Conservation (phyloP, 139 green algal genomes). For the Cymbomonas tetramitiformis region DNA sequence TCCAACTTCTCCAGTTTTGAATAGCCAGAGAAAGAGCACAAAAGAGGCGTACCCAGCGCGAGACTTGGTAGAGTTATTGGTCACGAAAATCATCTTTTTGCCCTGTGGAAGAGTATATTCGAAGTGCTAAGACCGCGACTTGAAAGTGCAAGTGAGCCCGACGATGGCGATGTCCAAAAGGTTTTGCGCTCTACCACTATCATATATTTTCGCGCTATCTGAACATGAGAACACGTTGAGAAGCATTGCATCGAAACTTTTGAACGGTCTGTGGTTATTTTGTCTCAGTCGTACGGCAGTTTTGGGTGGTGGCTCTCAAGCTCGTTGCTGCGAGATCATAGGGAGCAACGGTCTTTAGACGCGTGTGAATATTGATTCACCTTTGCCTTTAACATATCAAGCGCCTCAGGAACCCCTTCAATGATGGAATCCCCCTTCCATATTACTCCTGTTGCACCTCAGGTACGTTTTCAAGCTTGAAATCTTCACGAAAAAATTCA, state of each 20-base stretch:
- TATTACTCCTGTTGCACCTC: conserved; percentile 75
- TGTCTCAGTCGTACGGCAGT: too few species aligned
- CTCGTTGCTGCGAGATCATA: too few species aligned
- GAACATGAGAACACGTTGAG: too few species aligned
- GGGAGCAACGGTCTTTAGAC: not conserved
- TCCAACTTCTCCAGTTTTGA: not conserved
- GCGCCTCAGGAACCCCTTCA: conserved; percentile 85
- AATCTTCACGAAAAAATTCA: not conserved
- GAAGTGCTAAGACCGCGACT: conserved; percentile 6
- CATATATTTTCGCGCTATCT: too few species aligned
- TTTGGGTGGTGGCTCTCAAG: too few species aligned
- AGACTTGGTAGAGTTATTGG: conserved; percentile 98
- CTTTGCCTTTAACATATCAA: conserved; percentile 70
- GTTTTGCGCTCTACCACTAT: too few species aligned
- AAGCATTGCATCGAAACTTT: too few species aligned
- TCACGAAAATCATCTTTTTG: conserved; percentile 97
- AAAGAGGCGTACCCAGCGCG: conserved; percentile 48
- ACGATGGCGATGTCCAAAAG: not conserved
- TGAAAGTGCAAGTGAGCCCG: not conserved
- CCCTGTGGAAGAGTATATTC: too few species aligned
- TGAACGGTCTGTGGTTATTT: too few species aligned
- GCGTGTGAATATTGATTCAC: too few species aligned
- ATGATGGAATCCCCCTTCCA: conserved; percentile 93
- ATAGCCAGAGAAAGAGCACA: too few species aligned
- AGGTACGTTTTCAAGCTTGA: not conserved